Evolutionary conservation across 768 basidiomycete species (phyloP).

Genomic region (Naganishia antarctica): DNA sequence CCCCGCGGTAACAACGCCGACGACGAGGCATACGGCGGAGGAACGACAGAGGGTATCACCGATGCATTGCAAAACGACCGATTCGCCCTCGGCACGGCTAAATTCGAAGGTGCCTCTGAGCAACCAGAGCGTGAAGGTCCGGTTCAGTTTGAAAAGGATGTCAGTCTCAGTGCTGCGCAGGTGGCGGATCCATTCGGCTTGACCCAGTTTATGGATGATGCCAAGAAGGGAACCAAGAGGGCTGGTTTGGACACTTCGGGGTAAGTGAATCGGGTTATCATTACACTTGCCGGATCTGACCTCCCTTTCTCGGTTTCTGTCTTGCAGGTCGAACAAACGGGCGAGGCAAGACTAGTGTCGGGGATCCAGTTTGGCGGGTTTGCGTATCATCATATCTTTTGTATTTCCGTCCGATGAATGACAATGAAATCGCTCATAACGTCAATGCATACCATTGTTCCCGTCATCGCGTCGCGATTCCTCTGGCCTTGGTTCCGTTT

Average conservation of each 20-base stretch:
- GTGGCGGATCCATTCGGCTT: slow-evolving; percentile 88
- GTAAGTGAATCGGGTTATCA: slow-evolving; percentile 18
- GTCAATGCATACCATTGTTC: too few relatives aligned
- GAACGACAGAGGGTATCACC: slow-evolving; percentile 89
- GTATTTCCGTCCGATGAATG: not conserved
- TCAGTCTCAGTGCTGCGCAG: slow-evolving; percentile 39
- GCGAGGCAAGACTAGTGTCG: slow-evolving; percentile 26
- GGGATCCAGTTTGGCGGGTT: not conserved
- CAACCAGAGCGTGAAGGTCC: slow-evolving; percentile 69
- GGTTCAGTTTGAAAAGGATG: slow-evolving; percentile 96
- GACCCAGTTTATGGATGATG: slow-evolving; percentile 94
- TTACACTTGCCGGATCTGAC: not conserved
- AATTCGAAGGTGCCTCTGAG: slow-evolving; percentile 84
- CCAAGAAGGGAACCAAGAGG: slow-evolving; percentile 88
- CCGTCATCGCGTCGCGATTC: too few relatives aligned
- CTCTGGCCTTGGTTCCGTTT: too few relatives aligned
- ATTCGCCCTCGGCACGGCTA: slow-evolving; percentile 81
- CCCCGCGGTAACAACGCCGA: slow-evolving; percentile 84
- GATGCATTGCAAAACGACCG: slow-evolving; percentile 88
- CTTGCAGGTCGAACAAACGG: slow-evolving; percentile 22
- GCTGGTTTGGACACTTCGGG: slow-evolving; percentile 43
- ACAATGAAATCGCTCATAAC: not conserved
- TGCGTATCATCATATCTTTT: slow-evolving; percentile 5
- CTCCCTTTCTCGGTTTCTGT: not conserved
- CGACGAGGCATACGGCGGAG: slow-evolving; percentile 88